Evolutionary conservation across 768 basidiomycete species (phyloP).

Genomic region (Termitomyces sp.): DNA sequence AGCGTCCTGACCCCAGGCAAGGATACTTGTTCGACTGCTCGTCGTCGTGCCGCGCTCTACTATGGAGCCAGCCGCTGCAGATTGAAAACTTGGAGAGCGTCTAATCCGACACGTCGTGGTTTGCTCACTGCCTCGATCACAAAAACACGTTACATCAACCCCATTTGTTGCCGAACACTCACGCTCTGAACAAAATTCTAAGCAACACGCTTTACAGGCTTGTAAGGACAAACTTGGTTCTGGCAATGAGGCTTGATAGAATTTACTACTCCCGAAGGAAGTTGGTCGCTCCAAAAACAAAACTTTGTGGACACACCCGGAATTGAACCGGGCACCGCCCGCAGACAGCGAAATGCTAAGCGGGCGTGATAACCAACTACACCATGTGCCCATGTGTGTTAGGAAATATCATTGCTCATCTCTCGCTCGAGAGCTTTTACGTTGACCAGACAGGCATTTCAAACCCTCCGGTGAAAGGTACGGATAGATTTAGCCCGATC

Average conservation of each 20-base stretch:
- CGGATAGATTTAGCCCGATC: too few species aligned
- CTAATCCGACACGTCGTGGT: conserved; percentile 12
- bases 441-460: too few species aligned
- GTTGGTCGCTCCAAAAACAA: neutral
- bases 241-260: neutral
- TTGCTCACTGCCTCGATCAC: conserved; percentile 5
- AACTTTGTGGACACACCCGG: neutral
- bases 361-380: conserved; percentile 6
- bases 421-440: too few species aligned
- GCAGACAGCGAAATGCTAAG: neutral
- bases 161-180: neutral
- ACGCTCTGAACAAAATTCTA: neutral
- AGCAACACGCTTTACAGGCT: neutral
- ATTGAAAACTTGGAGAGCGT: neutral
- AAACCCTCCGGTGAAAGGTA: too few species aligned
- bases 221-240: neutral
- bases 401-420: too few species aligned
- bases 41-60: neutral
- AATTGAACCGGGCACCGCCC: conserved; percentile 4
- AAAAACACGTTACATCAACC: conserved; percentile 10
- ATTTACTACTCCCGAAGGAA: neutral
- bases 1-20: neutral
- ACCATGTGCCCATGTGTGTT: neutral
- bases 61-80: neutral
- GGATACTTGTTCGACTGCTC: neutral